Evolutionary conservation across 208 protist genomes (phyloP), one percentile per base, ranked within the genome.

Genomic region (Acanthamoeba culbertsoni): DNA sequence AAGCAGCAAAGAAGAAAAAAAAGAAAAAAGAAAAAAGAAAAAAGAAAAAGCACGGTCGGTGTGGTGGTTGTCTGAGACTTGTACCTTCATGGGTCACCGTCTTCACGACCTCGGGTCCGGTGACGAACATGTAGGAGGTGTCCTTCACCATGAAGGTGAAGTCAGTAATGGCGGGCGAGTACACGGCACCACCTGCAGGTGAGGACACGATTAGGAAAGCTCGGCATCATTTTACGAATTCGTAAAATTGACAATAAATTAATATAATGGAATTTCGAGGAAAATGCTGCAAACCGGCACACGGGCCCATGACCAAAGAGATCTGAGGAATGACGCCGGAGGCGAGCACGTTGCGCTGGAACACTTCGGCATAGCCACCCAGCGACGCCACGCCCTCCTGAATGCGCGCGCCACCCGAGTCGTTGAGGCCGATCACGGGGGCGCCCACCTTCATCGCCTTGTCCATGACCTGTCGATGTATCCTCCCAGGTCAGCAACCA

Each of bases 61-160:
- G 42, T 91, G 35, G 43, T 33, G 45, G 0, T 98, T 96, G 14
- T 95, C 82, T n/a, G n/a, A n/a, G n/a, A n/a, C n/a, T n/a, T 6
- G 57, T 28, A 63, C 57, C 57, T 93, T 99, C 97, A 75, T 98
- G 97, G 20, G 98, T 98, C 10, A 99, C 98, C 0, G 98, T 98
- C 92, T 99, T 99, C 35, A 99, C 98, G 28, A 99, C 98, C 46
- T 99, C 98, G 62, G 98, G 99, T 35, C 98, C 99, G 18, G 98
- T 99, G 26, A 99, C 98, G 93, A 99, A 99, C 95, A 99, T 97
- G 96, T 99, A 99, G 35, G 98, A 98, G n/a, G 98, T 98, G 86
- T 98, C 93, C 40, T 98, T 93, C 23, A 99, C 98, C 99, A 99
- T 99, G 93, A 99, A 99, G 33, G 96, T 98, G 93, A 99, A 99